Percentiles rank a stretch among this genome's conserved stretches.
Evolutionary conservation across 768 basidiomycete genomes (phyloP).

Genomic region (Sistotremastrum niveocremeum): DNA sequence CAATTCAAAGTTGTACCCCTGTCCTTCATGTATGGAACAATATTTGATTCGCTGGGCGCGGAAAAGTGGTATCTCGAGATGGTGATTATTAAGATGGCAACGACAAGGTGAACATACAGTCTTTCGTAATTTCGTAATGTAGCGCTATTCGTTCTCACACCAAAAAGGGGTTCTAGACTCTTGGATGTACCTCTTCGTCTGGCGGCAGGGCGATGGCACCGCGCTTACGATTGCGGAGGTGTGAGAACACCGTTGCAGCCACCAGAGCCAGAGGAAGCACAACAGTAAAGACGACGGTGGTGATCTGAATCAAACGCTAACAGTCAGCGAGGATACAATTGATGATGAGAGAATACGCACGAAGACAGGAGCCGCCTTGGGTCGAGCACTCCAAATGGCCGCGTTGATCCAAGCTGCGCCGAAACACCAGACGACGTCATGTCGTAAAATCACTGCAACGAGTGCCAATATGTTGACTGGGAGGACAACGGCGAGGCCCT

Average conservation of each 20-base stretch:
- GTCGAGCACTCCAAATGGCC: constrained; percentile 44
- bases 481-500: constrained; percentile 57
- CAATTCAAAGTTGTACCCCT: too few species aligned
- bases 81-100: too few species aligned
- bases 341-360: constrained; percentile 25
- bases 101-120: too few species aligned
- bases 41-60: too few species aligned
- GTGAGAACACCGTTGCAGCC: constrained; percentile 26
- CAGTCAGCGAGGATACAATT: background rate
- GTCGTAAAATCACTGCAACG: constrained; percentile 37
- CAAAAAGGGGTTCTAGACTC: too few species aligned
- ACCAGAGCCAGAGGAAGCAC: constrained; percentile 52
- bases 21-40: too few species aligned
- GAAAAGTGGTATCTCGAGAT: too few species aligned
- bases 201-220: constrained; percentile 31
- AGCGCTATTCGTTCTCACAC: too few species aligned
- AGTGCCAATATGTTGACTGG: constrained; percentile 47
- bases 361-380: constrained; percentile 52
- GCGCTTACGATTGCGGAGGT: constrained; percentile 13
- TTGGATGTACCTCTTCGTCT: constrained; percentile 19
- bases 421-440: constrained; percentile 64
- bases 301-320: constrained; percentile 26
- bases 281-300: constrained; percentile 48
- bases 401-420: constrained; percentile 64
- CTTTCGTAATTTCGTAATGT: too few species aligned